Conservation (phyloP, 768 basidiomycete genomes). For the Tulasnella sp. region DNA sequence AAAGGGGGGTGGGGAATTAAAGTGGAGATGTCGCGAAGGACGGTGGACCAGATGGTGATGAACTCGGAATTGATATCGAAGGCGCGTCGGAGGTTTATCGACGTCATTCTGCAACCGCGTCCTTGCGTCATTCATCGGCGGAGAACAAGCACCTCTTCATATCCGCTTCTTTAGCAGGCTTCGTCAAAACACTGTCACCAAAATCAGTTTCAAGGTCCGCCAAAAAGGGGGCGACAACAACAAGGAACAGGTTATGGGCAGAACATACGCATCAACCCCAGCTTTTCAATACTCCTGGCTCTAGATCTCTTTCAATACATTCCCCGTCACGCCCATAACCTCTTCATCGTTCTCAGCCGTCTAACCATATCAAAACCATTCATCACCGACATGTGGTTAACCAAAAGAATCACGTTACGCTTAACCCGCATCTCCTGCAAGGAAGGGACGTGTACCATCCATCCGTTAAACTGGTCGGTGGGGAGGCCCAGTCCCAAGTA, state of each 20-base stretch:
- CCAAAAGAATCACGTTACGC: slow-evolving; percentile 29
- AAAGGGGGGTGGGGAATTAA: too few species aligned
- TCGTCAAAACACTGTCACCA: slow-evolving; percentile 19
- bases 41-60: too few species aligned
- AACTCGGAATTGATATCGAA: too few species aligned
- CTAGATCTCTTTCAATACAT: too few species aligned
- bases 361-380: slow-evolving; percentile 27
- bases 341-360: slow-evolving; percentile 24
- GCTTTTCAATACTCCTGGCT: too few species aligned
- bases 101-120: not conserved
- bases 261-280: too few species aligned
- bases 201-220: not conserved
- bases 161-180: slow-evolving; percentile 16
- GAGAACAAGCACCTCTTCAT: slow-evolving; percentile 13
- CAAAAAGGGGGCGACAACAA: not conserved
- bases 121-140: slow-evolving; percentile 6
- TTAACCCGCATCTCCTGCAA: slow-evolving; percentile 15
- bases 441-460: slow-evolving; percentile 10
- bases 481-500: not conserved
- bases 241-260: not conserved
- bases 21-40: too few species aligned
- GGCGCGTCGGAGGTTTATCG: too few species aligned
- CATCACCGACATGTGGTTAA: slow-evolving; percentile 27
- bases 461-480: not conserved
- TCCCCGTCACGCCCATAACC: slow-evolving; percentile 29